Conservation (phyloP, 768 basidiomycete genomes). For the Leccinum imitatum region DNA sequence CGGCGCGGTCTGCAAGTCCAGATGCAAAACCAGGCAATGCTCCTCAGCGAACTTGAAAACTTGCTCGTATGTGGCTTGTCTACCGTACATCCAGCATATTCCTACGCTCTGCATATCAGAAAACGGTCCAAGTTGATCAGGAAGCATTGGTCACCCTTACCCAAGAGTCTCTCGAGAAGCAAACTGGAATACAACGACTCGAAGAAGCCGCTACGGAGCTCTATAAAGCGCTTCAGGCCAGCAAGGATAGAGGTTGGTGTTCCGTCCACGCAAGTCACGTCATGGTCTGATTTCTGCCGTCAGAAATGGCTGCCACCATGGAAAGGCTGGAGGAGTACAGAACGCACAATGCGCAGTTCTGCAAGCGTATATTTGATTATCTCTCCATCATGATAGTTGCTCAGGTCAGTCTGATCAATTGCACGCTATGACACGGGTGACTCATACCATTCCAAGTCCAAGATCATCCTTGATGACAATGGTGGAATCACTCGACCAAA, state of each 20-base stretch:
- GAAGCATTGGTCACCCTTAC: constrained; percentile 73
- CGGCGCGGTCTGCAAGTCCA: constrained; percentile 97
- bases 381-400: constrained; percentile 89
- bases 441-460: constrained; percentile 46
- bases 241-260: constrained; percentile 74
- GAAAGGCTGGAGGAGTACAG: constrained; percentile 89
- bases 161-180: constrained; percentile 86
- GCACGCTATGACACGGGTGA: not conserved
- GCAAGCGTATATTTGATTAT: constrained; percentile 88
- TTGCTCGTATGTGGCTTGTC: constrained; percentile 57
- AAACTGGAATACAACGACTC: constrained; percentile 68
- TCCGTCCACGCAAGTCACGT: not conserved
- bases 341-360: constrained; percentile 89
- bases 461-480: constrained; percentile 63
- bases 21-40: constrained; percentile 88
- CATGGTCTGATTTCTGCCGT: constrained; percentile 8
- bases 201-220: constrained; percentile 83
- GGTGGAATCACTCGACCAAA: constrained; percentile 51
- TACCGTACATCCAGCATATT: not conserved
- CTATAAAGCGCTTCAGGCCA: constrained; percentile 94
- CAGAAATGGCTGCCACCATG: constrained; percentile 97
- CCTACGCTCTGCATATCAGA: constrained; percentile 42
- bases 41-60: constrained; percentile 84
- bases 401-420: constrained; percentile 53
- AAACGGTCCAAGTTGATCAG: constrained; percentile 91